Base-by-base conservation (phyloP, 176 grass and related monocot genomes). In the Carex kokanica region DNA sequence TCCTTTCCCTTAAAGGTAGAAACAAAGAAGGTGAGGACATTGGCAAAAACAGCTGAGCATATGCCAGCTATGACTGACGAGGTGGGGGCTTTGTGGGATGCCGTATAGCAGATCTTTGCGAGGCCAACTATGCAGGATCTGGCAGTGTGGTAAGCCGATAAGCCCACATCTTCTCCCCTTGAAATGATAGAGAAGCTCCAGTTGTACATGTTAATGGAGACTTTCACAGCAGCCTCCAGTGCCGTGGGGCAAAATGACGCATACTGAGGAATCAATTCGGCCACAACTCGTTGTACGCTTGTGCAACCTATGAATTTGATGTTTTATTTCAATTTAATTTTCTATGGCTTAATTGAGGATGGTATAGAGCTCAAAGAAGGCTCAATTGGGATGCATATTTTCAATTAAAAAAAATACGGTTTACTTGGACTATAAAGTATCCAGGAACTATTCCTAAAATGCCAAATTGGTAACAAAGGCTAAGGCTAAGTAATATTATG, bases 151-250 rank as follows among this genome's bases (percentile, higher is more conserved):
- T 85, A 93, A 88, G 92, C 88, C 31, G 89, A 73, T 21, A 72
- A 53, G 83, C 86, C 89, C 12, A 59, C 52, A 87, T 90, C 87
- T 47, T 91, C 89, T 82, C 84, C 82, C 88, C 49, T 91, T 64
- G 83, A 81, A 87, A 98, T 80, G 47, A 91, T 88, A 83, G 81
- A 82, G 86, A 94, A 75, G 88, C 85, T 98, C 84, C 84, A 85
- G 83, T 90, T 94, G 82, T 94, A 93, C 87, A 98, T 98, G 74
- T 94, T 92, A 78, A 98, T 94, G 11, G 90, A 87, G 70, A 98
- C 92, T 86, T 92, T 98, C 73, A 88, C 58, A 41, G 95, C 90
- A 69, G 92, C 90, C 84, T 98, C 92, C 10, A 98, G 83, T 83
- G 95, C 95, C 61, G 95, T 98, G 68, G 92, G 95, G 62, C 90